phyloP scores from a whole-genome alignment of 495 filamentous ascomycete genomes.

The Parathielavia hyrcaniae region DNA sequence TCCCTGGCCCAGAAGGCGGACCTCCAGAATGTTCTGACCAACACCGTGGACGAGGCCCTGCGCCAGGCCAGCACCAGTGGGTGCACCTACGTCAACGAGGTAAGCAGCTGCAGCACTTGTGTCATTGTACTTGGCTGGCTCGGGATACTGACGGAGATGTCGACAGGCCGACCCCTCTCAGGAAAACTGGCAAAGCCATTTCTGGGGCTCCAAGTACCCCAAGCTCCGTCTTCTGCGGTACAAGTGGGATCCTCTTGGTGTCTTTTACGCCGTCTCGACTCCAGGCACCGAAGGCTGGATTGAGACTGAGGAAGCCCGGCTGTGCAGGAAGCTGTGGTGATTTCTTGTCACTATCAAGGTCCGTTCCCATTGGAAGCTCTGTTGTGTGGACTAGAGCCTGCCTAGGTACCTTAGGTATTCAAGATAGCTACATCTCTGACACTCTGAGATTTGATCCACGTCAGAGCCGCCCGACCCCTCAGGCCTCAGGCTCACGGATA shows the following conservation, averaged over 20 bases:
- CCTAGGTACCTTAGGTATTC: too few species aligned
- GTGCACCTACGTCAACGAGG: slow-evolving; percentile 45
- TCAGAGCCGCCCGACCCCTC: too few species aligned
- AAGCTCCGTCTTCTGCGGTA: slow-evolving; percentile 37
- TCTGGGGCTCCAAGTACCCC: slow-evolving; percentile 37
- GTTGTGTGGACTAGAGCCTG: too few species aligned
- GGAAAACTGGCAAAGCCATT: slow-evolving; percentile 35
- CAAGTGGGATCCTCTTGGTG: slow-evolving; percentile 49
- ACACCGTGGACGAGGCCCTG: slow-evolving; percentile 27
- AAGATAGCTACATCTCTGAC: too few species aligned
- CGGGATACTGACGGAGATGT: neutral
- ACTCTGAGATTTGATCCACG: too few species aligned
- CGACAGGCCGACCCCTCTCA: slow-evolving; percentile 41
- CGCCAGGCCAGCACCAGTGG: slow-evolving; percentile 28
- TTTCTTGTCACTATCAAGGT: neutral
- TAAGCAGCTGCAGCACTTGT: neutral
- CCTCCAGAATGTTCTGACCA: slow-evolving; percentile 25
- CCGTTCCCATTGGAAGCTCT: neutral
- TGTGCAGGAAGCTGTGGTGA: slow-evolving; percentile 26
- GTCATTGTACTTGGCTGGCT: too few species aligned
- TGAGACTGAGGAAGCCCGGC: slow-evolving; percentile 33
- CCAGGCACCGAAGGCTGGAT: slow-evolving; percentile 40
- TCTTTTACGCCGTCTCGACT: slow-evolving; percentile 43
- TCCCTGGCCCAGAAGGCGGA: slow-evolving; percentile 20
- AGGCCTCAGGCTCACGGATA: too few species aligned